Base-by-base conservation (phyloP, 1,284 basidiomycete species). In the Flammula alnicola region DNA sequence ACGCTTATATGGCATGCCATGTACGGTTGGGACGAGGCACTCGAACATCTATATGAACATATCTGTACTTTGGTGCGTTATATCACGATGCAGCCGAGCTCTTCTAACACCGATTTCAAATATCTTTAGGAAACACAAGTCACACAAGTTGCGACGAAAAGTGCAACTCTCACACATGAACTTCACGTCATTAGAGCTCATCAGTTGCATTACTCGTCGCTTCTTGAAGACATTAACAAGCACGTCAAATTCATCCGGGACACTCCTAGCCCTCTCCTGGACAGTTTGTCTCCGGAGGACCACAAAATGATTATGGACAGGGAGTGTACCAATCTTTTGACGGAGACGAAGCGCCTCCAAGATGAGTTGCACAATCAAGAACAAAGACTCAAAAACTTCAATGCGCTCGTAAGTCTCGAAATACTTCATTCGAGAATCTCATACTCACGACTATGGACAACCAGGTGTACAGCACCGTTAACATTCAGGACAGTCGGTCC, bases 21-120 rank as follows among this genome's bases (percentile, higher is more conserved):
- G 50, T 83, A 81, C 55, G 77, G 76, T 0, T 83, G 80, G 79
- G 81, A 83, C 46, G 73, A 83, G 55, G 70, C 79, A 0, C 58
- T 83, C 5, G 80, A 81, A 50, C 64, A 68, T 27, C 62, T 83
- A 31, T 80, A 80, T 44, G 51, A 62, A 1, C 73, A 81, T 55
- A 72, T 83, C 30, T 74, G 68, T 51, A 60, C 55, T 30, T 65
- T 81, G 40, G 80, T 80, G 52, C 56, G 65, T 60, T 17, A 36
- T 16, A 32, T 31, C 38, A 22, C 11, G 26, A 25, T 29, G 12
- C 37, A 19, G 5, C 9, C 17, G n/a, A n/a, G n/a, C n/a, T n/a
- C 6, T n/a, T n/a, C n/a, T n/a, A n/a, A n/a, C n/a, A n/a, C n/a
- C n/a, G n/a, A n/a, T n/a, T n/a, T n/a, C n/a, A n/a, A n/a, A n/a